These are phyloP conservation scores for Nakazawaea ambrosiae DNA, from an alignment of 805 yeast genomes.

Conservation along the genomic window DNA sequence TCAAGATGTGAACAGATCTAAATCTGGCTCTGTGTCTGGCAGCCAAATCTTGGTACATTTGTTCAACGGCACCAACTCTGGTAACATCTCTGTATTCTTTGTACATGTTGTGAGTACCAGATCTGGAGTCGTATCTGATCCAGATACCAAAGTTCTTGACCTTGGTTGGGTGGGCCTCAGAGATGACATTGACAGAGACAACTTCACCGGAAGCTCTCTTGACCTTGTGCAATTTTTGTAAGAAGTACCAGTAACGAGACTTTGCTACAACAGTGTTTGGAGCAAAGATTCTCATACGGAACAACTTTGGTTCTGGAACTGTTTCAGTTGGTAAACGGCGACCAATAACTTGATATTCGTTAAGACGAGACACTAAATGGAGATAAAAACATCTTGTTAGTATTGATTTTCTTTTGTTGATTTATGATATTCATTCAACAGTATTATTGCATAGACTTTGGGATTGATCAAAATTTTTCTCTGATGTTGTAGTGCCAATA, in stretches of 20 bases:
- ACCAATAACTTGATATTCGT: constrained; percentile 99
- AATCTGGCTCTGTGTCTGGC: constrained; percentile 99
- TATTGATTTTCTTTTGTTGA: neutral
- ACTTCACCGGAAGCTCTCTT: constrained; percentile 99
- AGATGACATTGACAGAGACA: constrained; percentile 84
- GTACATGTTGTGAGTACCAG: constrained; percentile 99
- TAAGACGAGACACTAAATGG: constrained; percentile 83
- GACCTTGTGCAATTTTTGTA: constrained; percentile 98
- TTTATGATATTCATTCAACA: too few relatives aligned
- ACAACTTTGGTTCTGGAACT: constrained; percentile 99
- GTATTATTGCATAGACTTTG: too few relatives aligned
- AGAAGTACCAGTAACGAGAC: constrained; percentile 99
- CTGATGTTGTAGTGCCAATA: too few relatives aligned
- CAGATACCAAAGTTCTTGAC: constrained; percentile 99
- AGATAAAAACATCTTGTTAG: constrained; percentile 14
- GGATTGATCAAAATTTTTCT: too few relatives aligned
- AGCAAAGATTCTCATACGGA: constrained; percentile 99
- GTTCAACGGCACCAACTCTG: constrained; percentile 98
- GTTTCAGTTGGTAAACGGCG: constrained; percentile 99
- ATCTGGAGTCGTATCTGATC: constrained; percentile 99
- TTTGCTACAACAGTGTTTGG: constrained; percentile 98
- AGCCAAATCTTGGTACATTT: constrained; percentile 99
- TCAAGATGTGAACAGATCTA: constrained; percentile 98
- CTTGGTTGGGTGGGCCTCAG: constrained; percentile 96
- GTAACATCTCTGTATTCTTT: constrained; percentile 99